Evolutionary conservation across 2,329 filamentous ascomycete species (phyloP), one percentile per base, ranked within the genome.

Genomic region (Xylariaceae sp.): DNA sequence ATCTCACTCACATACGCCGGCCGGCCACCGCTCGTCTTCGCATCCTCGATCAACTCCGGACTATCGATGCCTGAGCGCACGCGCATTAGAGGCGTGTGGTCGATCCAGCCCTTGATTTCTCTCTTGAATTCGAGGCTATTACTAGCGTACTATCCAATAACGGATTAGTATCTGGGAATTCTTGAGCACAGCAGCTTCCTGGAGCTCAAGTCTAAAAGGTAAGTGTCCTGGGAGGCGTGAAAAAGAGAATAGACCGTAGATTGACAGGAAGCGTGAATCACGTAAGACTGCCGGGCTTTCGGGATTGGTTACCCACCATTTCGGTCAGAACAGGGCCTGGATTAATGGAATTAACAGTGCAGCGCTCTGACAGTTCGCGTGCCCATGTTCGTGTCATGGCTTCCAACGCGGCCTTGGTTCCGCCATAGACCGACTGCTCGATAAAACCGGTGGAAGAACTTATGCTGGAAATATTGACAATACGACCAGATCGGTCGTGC

Each of bases 1-100:
- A 92, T 77, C 73, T 92, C 88, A 47, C 76, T 73, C 29, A 83
- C 80, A 66, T 87, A 88, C 2, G 79, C 88, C 4, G 80, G 80
- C 59, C 84, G 76, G 15, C 81, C 78, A 1, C 80, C 79, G 18
- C 75, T 76, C 67, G 74, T 75, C 61, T 77, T 74, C 47, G 76
- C 79, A 51, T 83, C 77, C 30, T 79, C 76, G 22, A 89, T 82
- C 45, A 87, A 72, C 59, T 81, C 79, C 54, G 81, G 74, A 46
- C 79, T 72, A 71, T 90, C 87, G 42, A 86, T 67, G 8, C 79
- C 82, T 43, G 79, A 74, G 34, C 87, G 73, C 36, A 82, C 80
- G 49, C 74, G 77, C 65, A 80, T 80, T 54, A 89, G 72, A 12
- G 89, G 89, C 26, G 88, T 64, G 59, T 76, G 72, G 66, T 74